Evolutionary conservation across 257 asterid species (phyloP).

Genomic region (Rauvolfia tetraphylla): DNA sequence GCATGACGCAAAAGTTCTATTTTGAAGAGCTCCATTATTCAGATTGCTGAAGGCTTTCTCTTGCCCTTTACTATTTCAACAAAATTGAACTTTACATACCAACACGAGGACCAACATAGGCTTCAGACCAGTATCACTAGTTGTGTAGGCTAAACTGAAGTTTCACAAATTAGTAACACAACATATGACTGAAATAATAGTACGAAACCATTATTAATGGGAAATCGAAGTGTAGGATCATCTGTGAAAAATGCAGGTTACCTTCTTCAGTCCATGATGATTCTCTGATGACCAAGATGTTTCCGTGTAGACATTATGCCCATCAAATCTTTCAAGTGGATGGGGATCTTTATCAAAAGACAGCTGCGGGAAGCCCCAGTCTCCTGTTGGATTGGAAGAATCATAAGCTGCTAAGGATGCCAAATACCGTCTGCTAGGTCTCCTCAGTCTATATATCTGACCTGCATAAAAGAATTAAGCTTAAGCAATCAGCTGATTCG

Average conservation of each 20-base stretch:
- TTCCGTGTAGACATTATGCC: constrained; percentile 27
- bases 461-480: constrained; percentile 42
- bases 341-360: constrained; percentile 32
- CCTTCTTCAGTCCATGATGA: constrained; percentile 43
- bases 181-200: background rate
- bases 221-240: background rate
- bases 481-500: constrained; percentile 2
- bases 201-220: background rate
- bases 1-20: too few relatives aligned
- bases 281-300: constrained; percentile 28
- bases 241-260: background rate
- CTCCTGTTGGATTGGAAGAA: constrained; percentile 82
- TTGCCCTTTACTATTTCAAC: background rate
- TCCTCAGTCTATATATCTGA: constrained; percentile 70
- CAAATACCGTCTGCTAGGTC: constrained; percentile 69
- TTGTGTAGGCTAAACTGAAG: background rate
- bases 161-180: background rate
- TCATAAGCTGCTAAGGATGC: constrained; percentile 58
- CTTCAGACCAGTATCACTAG: background rate
- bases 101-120: background rate
- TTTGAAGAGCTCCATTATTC: too few relatives aligned
- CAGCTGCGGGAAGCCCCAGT: constrained; percentile 78
- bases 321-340: constrained; percentile 31
- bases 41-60: background rate
- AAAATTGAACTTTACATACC: background rate